A percentile compares a stretch with the other conserved stretches of the same genome.
Evolutionary conservation across 2,329 filamentous ascomycete species (phyloP).

Genomic region (Xylaria digitata): DNA sequence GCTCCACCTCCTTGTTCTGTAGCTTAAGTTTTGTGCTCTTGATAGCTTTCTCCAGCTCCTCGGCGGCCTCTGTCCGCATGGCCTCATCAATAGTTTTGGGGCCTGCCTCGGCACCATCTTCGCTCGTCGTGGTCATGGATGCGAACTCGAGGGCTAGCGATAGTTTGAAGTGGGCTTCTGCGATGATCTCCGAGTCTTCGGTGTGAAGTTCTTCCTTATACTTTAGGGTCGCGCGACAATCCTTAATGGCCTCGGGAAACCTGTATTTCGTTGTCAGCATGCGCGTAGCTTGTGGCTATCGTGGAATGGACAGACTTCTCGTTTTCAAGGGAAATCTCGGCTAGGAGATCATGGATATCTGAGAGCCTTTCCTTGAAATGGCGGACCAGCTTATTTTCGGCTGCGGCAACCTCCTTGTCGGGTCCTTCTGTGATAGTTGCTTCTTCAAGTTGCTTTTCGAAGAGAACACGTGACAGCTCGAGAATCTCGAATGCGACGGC

Average conservation of each 20-base stretch:
- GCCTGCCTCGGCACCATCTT: slow-evolving; percentile 59
- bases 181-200: slow-evolving; percentile 83
- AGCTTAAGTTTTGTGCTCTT: slow-evolving; percentile 77
- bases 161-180: slow-evolving; percentile 96
- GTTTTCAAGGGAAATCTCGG: slow-evolving; percentile 97
- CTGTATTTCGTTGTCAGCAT: slow-evolving; percentile 53
- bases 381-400: slow-evolving; percentile 57
- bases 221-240: slow-evolving; percentile 80
- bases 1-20: slow-evolving; percentile 73
- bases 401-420: slow-evolving; percentile 43
- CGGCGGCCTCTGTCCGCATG: slow-evolving; percentile 76
- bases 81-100: slow-evolving; percentile 72
- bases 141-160: slow-evolving; percentile 95
- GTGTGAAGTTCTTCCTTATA: slow-evolving; percentile 84
- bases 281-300: slow-evolving; percentile 24
- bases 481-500: slow-evolving; percentile 86
- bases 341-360: slow-evolving; percentile 92
- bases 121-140: slow-evolving; percentile 74
- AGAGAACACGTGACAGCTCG: slow-evolving; percentile 78
- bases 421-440: slow-evolving; percentile 53
- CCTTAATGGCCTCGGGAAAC: slow-evolving; percentile 86
- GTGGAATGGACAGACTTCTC: slow-evolving; percentile 70
- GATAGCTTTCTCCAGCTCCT: slow-evolving; percentile 79
- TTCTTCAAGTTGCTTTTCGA: slow-evolving; percentile 64
- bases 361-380: slow-evolving; percentile 87